Evolutionary conservation across 441 rosid species (phyloP).

Genomic region (Syzygium syzygioides): DNA sequence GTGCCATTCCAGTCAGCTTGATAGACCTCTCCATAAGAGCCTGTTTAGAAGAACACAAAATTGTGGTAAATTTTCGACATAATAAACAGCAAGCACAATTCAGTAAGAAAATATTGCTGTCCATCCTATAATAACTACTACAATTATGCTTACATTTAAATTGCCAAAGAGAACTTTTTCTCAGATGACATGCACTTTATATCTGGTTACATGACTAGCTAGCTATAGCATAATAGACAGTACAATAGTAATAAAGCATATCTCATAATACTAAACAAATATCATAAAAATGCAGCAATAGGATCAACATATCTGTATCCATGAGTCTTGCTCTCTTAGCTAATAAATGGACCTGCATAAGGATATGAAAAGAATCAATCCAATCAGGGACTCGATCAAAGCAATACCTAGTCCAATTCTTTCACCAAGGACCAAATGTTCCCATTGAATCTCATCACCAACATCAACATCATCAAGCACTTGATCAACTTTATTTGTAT

Average conservation of each 20-base stretch:
- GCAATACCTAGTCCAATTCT: conserved; percentile 95
- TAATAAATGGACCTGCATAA: background rate
- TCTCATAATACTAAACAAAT: background rate
- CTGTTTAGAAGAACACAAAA: conserved; percentile 36
- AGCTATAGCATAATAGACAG: background rate
- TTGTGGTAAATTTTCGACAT: background rate
- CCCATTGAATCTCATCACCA: conserved; percentile 98
- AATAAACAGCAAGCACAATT: background rate
- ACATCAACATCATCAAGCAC: conserved; percentile 89
- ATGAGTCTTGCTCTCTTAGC: background rate
- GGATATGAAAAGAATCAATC: background rate
- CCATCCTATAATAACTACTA: background rate
- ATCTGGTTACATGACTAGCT: background rate
- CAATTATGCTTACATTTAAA: background rate
- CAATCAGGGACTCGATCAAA: background rate
- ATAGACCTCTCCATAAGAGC: conserved; percentile 99
- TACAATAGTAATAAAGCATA: background rate
- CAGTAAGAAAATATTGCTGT: background rate
- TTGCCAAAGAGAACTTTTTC: background rate
- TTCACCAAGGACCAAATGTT: conserved; percentile 89
- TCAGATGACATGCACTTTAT: background rate
- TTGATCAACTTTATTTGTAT: conserved; percentile 43
- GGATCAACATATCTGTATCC: background rate
- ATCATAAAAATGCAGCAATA: background rate
- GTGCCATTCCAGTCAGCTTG: conserved; percentile 98